Base-by-base conservation (phyloP, 2,329 filamentous ascomycete genomes). In the Myriosclerotinia curreyana region DNA sequence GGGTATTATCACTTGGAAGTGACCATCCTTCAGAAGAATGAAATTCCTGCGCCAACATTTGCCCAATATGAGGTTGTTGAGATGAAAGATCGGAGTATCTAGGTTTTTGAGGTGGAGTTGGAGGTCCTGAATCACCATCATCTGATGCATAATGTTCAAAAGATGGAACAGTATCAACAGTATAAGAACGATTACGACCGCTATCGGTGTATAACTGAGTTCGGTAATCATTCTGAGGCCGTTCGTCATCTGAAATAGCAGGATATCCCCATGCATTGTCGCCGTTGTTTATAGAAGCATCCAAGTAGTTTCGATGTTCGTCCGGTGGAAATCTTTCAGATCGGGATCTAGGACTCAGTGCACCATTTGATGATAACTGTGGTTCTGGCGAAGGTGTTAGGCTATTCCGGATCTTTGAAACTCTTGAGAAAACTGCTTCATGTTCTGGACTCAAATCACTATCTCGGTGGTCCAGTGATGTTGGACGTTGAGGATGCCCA, bases 121-220 rank as follows among this genome's bases (percentile, higher is more conserved):
- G 14, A 44, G 61, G 61, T 22, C 53, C 53, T 17, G 55, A 63
- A 12, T 62, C 48, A 15, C 52, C 54, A 31, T 59, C 48, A 25
- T 71, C 69, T 7, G 69, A 72, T n/a, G 68, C 65, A 54, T 69
- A 69, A 9, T 66, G 65, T 42, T 71, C 70, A 8, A 71, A 71
- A 2, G 68, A 68, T 12, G 70, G 70, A 7, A 70, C 61, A 1
- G 70, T 71, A 49, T 70, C 70, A 28, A 67, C 69, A 2, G 69
- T 72, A n/a, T 73, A 64, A 14, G 68, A 67, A 40, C 62, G 48
- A 3, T 28, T 15, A 34, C 40, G 55, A 11, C 40, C 31, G 44
- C 28, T 38, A 17, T 31, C 22, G 5, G n/a, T 44, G 31, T 34
- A 38, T 1, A 42, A 40, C 36, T 58, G 54, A 20, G 46, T 36